These are phyloP conservation scores for Spinacia oleracea DNA, from an alignment of 179 eudicot genomes.

Conservation along the genomic window DNA sequence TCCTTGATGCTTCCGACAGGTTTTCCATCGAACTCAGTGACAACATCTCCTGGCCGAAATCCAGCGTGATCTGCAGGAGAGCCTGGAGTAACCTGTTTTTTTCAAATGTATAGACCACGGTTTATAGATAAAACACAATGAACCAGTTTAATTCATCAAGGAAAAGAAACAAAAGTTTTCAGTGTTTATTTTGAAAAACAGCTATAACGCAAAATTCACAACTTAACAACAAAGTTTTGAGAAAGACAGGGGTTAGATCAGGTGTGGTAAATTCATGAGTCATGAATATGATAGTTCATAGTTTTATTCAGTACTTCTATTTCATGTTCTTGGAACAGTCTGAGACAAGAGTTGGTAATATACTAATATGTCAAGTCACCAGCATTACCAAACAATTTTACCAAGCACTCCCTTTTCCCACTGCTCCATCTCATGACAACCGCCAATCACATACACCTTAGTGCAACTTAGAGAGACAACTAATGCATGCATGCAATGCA, in stretches of 20 bases:
- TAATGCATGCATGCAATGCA: too few species aligned
- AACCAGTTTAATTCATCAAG: background rate
- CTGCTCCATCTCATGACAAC: too few species aligned
- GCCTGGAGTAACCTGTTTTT: constrained; percentile 78
- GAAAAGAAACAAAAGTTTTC: background rate
- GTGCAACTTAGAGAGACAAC: too few species aligned
- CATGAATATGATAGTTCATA: background rate
- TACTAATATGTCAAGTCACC: background rate
- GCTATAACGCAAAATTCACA: background rate
- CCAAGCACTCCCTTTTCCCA: too few species aligned
- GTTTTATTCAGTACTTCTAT: background rate
- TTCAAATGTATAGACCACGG: background rate
- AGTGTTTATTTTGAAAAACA: background rate
- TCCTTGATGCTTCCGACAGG: constrained; percentile 73
- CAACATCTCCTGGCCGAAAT: constrained; percentile 76
- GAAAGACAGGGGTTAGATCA: background rate
- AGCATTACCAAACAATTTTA: too few species aligned
- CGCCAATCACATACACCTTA: too few species aligned
- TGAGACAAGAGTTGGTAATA: background rate
- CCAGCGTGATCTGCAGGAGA: constrained; percentile 87
- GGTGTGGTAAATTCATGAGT: background rate
- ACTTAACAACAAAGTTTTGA: background rate
- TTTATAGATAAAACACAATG: background rate
- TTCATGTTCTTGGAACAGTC: background rate
- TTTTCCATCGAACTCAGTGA: constrained; percentile 58